Conservation (phyloP, 2,329 filamentous ascomycete species). For the Rasamsonia emersonii region DNA sequence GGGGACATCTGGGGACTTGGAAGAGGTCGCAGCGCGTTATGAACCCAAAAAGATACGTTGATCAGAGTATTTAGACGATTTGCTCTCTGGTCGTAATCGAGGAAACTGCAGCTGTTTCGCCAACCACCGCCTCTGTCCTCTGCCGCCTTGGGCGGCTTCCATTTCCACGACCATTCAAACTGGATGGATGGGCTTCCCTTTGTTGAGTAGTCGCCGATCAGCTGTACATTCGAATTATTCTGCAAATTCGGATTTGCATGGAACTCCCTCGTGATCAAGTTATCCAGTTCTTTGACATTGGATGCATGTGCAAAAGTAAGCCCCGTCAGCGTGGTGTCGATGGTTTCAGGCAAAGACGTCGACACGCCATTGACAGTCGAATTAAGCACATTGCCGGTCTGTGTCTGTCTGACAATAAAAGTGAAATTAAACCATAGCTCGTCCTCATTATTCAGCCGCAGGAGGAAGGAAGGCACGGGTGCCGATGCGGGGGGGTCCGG, state of each 20-base stretch:
- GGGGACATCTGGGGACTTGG: conserved; percentile 55
- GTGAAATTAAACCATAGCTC: conserved; percentile 90
- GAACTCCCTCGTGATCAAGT: conserved; percentile 88
- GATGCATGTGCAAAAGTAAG: conserved; percentile 89
- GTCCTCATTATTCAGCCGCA: conserved; percentile 83
- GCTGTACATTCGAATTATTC: conserved; percentile 90
- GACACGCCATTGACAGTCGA: conserved; percentile 42
- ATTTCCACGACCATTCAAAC: conserved; percentile 96
- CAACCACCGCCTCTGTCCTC: conserved; percentile 87
- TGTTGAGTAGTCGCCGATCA: conserved; percentile 87
- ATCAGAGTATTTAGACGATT: conserved; percentile 82
- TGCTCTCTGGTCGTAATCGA: conserved; percentile 91
- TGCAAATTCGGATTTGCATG: conserved; percentile 95
- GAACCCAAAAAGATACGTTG: conserved; percentile 91
- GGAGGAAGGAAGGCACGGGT: conserved; percentile 59
- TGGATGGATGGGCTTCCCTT: conserved; percentile 73
- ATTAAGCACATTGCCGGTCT: conserved; percentile 42
- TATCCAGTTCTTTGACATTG: conserved; percentile 79
- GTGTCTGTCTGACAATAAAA: conserved; percentile 61
- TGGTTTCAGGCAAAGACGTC: conserved; percentile 40
- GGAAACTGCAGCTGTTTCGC: conserved; percentile 94
- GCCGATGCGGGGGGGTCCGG: conserved; percentile 52
- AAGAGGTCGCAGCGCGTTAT: conserved; percentile 48
- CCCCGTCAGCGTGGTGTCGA: conserved; percentile 74
- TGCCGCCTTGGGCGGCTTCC: conserved; percentile 73